Evolutionary conservation across 2,329 filamentous ascomycete genomes (phyloP).

Genomic region (Fusarium equiseti): DNA sequence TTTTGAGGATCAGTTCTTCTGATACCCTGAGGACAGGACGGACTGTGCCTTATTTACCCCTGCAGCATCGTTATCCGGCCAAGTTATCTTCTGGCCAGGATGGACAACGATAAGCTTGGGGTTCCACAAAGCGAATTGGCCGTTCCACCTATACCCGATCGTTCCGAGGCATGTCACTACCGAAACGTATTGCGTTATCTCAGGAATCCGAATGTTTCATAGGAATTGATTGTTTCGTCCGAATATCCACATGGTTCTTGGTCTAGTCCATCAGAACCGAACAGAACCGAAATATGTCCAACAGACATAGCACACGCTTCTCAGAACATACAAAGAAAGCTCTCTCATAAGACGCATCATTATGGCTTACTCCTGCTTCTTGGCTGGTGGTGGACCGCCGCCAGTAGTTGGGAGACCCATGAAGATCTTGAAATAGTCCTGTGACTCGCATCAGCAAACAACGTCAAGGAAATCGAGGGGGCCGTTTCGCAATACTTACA

Average conservation of each 20-base stretch:
- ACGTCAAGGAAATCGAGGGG: neutral
- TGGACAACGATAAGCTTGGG: neutral
- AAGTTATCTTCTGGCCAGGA: neutral
- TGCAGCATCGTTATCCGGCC: neutral
- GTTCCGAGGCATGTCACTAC: slow-evolving; percentile 5
- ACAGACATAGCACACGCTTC: neutral
- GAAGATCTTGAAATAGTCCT: slow-evolving; percentile 90
- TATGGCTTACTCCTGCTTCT: slow-evolving; percentile 56
- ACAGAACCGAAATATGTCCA: neutral
- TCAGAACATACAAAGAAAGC: neutral
- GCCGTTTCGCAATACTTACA: slow-evolving; percentile 58
- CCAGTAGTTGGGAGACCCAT: slow-evolving; percentile 89
- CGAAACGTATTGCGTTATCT: neutral
- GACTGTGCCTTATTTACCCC: neutral
- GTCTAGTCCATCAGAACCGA: neutral
- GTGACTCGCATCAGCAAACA: slow-evolving; percentile 10
- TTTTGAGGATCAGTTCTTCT: neutral
- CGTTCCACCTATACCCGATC: slow-evolving; percentile 9
- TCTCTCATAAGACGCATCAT: neutral
- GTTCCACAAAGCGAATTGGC: neutral
- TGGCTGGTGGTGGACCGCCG: slow-evolving; percentile 68
- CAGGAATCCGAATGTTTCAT: slow-evolving; percentile 3
- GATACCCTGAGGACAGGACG: neutral
- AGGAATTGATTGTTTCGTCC: slow-evolving; percentile 6
- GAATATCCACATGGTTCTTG: slow-evolving; percentile 1